Evolutionary conservation across 768 basidiomycete genomes (phyloP).

Genomic region (Chalciporus pseudorubinellus): DNA sequence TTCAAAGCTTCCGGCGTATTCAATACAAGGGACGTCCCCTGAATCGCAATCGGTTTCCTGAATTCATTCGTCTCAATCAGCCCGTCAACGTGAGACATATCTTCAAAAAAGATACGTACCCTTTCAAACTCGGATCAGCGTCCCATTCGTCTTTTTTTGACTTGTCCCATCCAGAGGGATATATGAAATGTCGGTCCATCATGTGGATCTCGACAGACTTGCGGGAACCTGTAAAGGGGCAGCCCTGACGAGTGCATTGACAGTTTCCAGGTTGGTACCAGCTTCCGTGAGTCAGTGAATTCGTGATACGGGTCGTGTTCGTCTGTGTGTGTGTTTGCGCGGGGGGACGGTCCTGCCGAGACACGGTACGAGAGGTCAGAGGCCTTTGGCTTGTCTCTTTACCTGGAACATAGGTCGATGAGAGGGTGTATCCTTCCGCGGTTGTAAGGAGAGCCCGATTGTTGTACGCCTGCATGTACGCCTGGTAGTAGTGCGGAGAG

Average conservation of each 20-base stretch:
- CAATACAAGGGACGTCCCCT: slow-evolving; percentile 74
- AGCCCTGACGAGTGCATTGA: slow-evolving; percentile 62
- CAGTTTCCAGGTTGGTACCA: slow-evolving; percentile 65
- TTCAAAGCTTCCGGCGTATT: slow-evolving; percentile 80
- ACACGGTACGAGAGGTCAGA: background rate
- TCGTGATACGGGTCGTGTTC: slow-evolving; percentile 12
- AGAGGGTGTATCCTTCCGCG: slow-evolving; percentile 37
- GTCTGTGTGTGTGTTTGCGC: slow-evolving; percentile 1
- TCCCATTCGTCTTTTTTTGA: slow-evolving; percentile 66
- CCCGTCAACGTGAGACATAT: too few relatives aligned
- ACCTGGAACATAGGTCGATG: slow-evolving; percentile 37
- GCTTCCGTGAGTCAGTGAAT: slow-evolving; percentile 24
- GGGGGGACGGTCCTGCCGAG: slow-evolving; percentile 3
- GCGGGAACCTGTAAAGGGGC: slow-evolving; percentile 64
- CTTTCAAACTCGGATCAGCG: slow-evolving; percentile 77
- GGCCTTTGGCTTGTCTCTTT: background rate
- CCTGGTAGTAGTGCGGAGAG: slow-evolving; percentile 56
- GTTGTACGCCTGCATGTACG: slow-evolving; percentile 40
- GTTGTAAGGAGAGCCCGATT: slow-evolving; percentile 23
- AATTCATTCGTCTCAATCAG: background rate
- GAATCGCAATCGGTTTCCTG: slow-evolving; percentile 72
- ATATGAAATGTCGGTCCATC: slow-evolving; percentile 90
- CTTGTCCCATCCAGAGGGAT: slow-evolving; percentile 69
- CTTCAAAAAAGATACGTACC: slow-evolving; percentile 46
- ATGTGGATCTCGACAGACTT: slow-evolving; percentile 75